Evolutionary conservation across 768 basidiomycete species (phyloP).

Genomic region (Rhodotorula taiwanensis): DNA sequence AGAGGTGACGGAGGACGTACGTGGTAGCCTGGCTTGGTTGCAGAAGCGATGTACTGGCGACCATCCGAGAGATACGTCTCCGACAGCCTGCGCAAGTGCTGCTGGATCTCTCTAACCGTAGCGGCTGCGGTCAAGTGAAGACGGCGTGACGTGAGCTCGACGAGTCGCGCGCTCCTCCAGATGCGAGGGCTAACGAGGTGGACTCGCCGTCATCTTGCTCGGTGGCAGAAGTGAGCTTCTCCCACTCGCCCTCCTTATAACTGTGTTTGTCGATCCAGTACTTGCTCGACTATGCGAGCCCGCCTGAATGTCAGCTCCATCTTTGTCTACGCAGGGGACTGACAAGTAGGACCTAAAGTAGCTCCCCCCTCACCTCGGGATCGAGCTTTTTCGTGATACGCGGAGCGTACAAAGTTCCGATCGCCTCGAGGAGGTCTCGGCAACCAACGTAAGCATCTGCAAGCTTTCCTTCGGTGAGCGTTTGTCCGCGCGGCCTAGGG

Average conservation of each 20-base stretch:
- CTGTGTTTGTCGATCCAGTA: neutral
- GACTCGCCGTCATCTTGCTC: neutral
- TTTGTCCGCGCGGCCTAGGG: neutral
- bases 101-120: neutral
- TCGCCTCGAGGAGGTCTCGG: slow-evolving; percentile 2
- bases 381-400: too few species aligned
- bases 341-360: too few species aligned
- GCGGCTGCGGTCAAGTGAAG: neutral
- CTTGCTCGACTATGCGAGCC: neutral
- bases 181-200: too few species aligned
- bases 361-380: too few species aligned
- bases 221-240: neutral
- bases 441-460: neutral
- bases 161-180: neutral
- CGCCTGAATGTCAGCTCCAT: too few species aligned
- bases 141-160: too few species aligned
- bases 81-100: neutral
- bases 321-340: too few species aligned
- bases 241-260: neutral
- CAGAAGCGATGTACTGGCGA: neutral
- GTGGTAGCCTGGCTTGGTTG: neutral
- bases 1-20: too few species aligned
- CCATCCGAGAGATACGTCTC: neutral
- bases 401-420: too few species aligned
- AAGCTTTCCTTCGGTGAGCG: neutral